Percentiles rank a stretch among this genome's conserved stretches.
These are phyloP conservation scores for Aegilops bicornis DNA, from an alignment of 176 grass and related monocot genomes.

Conservation along the genomic window DNA sequence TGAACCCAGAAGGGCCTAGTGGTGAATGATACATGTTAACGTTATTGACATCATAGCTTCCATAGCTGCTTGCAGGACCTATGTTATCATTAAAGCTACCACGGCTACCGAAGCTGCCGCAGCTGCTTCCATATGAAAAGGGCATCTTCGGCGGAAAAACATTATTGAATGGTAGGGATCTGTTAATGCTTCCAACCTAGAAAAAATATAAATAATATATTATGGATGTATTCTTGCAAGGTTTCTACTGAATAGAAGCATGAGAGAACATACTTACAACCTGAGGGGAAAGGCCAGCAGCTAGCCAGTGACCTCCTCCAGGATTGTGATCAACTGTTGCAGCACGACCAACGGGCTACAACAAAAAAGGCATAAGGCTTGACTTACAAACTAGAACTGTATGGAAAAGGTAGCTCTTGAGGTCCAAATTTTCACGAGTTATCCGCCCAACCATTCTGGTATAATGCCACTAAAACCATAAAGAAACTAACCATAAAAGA, in stretches of 20 bases:
- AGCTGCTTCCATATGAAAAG: constrained; percentile 87
- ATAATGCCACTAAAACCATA: background rate
- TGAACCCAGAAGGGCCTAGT: constrained; percentile 67
- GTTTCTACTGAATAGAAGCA: constrained; percentile 21
- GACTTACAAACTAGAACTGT: constrained; percentile 14
- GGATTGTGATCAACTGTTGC: constrained; percentile 96
- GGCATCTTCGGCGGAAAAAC: constrained; percentile 60
- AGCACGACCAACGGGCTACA: constrained; percentile 77
- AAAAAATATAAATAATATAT: constrained; percentile 39
- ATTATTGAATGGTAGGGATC: constrained; percentile 55
- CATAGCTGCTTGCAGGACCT: constrained; percentile 72
- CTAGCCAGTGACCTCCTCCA: constrained; percentile 90
- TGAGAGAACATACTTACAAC: constrained; percentile 43
- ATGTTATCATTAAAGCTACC: constrained; percentile 82
- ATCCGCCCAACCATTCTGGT: background rate
- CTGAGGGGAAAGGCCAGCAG: constrained; percentile 95
- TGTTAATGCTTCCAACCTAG: constrained; percentile 76
- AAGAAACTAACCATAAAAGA: background rate
- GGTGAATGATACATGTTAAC: constrained; percentile 68
- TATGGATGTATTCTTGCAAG: constrained; percentile 14
- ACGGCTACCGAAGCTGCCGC: constrained; percentile 69
- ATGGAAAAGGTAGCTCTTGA: background rate
- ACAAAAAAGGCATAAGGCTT: constrained; percentile 32
- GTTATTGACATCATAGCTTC: constrained; percentile 78
- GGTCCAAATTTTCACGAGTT: constrained; percentile 12